A percentile compares a stretch with the other conserved stretches of the same genome.
Conservation (phyloP, 345 rosid genomes). For the Pelargonium nanum region DNA sequence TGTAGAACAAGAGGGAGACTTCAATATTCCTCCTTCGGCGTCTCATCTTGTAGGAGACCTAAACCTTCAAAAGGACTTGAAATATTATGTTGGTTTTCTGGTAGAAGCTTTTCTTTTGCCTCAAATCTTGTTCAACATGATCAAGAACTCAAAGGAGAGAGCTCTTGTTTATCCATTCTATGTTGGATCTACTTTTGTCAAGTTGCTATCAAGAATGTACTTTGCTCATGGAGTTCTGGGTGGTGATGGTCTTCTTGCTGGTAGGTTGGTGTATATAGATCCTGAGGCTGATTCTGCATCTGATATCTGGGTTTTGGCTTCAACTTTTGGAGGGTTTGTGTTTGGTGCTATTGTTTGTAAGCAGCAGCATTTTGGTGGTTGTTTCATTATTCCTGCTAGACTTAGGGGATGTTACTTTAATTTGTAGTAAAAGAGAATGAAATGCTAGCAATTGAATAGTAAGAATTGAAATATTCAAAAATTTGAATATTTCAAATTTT, state of each 20-base stretch:
- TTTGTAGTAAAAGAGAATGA: too few species aligned
- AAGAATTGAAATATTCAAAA: too few species aligned
- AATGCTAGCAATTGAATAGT: too few species aligned
- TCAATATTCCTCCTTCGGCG: neutral
- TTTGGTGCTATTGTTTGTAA: neutral
- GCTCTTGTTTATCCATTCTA: constrained; percentile 1
- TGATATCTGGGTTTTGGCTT: neutral
- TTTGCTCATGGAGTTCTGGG: neutral
- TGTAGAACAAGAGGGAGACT: neutral
- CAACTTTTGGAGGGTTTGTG: neutral
- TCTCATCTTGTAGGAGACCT: too few species aligned
- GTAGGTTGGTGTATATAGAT: neutral
- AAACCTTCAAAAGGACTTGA: neutral
- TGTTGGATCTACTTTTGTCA: constrained; percentile 4
- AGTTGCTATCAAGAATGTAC: constrained; percentile 1
- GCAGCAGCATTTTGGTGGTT: neutral
- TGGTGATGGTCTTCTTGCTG: neutral
- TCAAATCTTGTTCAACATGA: constrained; percentile 9
- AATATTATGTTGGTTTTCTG: neutral
- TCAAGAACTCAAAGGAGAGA: constrained; percentile 7
- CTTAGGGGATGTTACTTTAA: too few species aligned
- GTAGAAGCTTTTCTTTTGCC: constrained; percentile 9
- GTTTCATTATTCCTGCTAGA: neutral
- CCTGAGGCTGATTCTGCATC: neutral
- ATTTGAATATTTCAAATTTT: too few species aligned